Evolutionary conservation across 1,284 basidiomycete species (phyloP).

Genomic region (Tilletiaria anomala): DNA sequence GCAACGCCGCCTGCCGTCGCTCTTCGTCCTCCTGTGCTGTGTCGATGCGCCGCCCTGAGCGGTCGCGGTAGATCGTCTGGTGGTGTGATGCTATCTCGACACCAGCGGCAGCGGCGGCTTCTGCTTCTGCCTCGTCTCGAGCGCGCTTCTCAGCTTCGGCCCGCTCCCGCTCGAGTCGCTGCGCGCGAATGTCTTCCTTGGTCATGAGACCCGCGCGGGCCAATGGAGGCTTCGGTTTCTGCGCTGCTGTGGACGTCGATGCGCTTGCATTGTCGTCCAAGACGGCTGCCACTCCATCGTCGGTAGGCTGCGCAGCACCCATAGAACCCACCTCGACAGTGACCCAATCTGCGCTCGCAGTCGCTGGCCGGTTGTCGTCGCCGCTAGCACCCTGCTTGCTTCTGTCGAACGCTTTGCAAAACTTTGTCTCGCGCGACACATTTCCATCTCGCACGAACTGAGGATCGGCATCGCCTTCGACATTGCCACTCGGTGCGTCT

Average conservation of each 20-base stretch:
- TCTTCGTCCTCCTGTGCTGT: slow-evolving; percentile 64
- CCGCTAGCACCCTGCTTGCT: too few species aligned
- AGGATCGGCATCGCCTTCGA: slow-evolving; percentile 12
- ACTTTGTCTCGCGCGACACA: too few species aligned
- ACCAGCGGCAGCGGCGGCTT: not conserved
- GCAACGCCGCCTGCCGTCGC: slow-evolving; percentile 41
- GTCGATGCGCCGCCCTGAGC: slow-evolving; percentile 73
- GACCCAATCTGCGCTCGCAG: too few species aligned
- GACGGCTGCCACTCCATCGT: too few species aligned
- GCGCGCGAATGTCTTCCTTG: slow-evolving; percentile 20
- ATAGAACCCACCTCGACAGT: too few species aligned
- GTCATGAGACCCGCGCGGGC: slow-evolving; percentile 12
- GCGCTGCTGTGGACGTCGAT: too few species aligned
- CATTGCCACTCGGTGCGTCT: slow-evolving; percentile 2
- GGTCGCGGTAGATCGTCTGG: slow-evolving; percentile 83
- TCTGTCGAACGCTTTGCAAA: too few species aligned
- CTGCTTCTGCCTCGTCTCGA: slow-evolving; percentile 6
- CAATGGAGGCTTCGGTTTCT: too few species aligned
- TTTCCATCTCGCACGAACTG: too few species aligned
- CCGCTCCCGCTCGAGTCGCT: slow-evolving; percentile 11
- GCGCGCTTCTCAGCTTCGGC: slow-evolving; percentile 7
- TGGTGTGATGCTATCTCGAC: not conserved
- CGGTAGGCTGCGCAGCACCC: too few species aligned
- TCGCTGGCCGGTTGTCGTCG: too few species aligned
- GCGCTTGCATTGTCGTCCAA: too few species aligned